Evolutionary conservation across 345 rosid genomes (phyloP), one percentile per base, ranked within the genome.

Genomic region (Bretschneidera sinensis): DNA sequence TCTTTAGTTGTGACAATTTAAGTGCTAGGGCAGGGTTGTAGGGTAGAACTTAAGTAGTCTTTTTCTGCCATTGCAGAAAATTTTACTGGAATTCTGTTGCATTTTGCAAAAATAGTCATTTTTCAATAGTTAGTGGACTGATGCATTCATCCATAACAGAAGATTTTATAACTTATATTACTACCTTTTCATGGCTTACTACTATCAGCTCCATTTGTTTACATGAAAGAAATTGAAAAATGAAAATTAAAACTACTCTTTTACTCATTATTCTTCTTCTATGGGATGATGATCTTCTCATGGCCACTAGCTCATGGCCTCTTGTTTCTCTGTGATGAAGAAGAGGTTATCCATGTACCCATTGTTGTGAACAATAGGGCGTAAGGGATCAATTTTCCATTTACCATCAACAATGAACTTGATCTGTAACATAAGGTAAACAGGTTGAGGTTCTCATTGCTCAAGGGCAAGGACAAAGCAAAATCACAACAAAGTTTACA

Each of bases 401-500:
- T 78, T 69, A n/a, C 97, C 99, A 74, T 94, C 95, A 17, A 94
- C 96, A 21, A 94, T 71, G 66, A 94, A 94, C 70, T 94, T 94
- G 62, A 94, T 79, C 99, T 94, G 90, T 24, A 60, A 34, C 35
- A 48, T 39, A 39, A 58, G 62, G 31, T 43, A 21, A 54, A 43
- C 62, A 48, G 28, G 14, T 49, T 52, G 10, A 64, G 70, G 71
- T 11, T 34, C 18, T 49, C 53, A 28, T 25, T 66, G 24, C 21
- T 23, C 48, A 39, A 14, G 10, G 45, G 10, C 16, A 39, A 14
- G 16, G 45, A 39, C 45, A 39, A 28, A 28, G 15, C 10, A 13
- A 11, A 39, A 39, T 5, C 45, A 39, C 23, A 50, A 51, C 17
- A 9, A 49, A 48, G 25, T 33, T 22, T 18, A 50, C 20, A 14